phyloP scores from a whole-genome alignment of 441 rosid species.

The Populus tomentosa region DNA sequence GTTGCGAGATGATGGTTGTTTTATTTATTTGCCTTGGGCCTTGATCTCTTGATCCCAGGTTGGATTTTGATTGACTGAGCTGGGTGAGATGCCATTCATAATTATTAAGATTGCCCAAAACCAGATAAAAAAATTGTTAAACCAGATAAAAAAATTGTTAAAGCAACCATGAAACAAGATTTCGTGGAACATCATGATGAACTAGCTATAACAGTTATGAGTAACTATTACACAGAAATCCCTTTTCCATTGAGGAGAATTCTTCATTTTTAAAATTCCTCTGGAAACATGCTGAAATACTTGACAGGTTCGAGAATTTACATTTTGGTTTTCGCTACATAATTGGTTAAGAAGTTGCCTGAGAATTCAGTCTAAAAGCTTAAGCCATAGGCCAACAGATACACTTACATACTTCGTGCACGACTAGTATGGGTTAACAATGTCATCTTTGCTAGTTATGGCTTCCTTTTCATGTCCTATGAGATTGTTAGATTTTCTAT shows the following conservation, averaged over 20 bases:
- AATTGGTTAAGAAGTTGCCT: neutral
- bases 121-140: too few relatives aligned
- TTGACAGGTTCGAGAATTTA: neutral
- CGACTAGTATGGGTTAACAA: neutral
- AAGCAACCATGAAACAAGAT: neutral
- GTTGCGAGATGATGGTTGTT: neutral
- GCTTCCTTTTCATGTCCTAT: neutral
- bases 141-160: neutral
- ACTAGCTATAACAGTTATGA: neutral
- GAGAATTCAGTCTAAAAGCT: neutral
- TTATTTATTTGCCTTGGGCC: neutral
- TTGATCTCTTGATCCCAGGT: neutral
- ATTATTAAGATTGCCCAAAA: neutral
- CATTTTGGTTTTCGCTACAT: neutral
- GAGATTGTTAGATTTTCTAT: too few relatives aligned
- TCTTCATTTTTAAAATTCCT: neutral
- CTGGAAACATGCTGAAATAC: neutral
- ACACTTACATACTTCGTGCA: neutral
- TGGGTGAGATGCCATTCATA: neutral
- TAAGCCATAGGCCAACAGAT: neutral
- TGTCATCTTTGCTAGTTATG: neutral
- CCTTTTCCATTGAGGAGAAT: neutral
- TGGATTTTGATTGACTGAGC: neutral
- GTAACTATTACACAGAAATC: neutral
- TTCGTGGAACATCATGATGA: too few relatives aligned